Percentiles rank a stretch among this genome's conserved stretches.
phyloP scores from a whole-genome alignment of 176 grass and related monocot species.

The Chrysopogon serrulatus region DNA sequence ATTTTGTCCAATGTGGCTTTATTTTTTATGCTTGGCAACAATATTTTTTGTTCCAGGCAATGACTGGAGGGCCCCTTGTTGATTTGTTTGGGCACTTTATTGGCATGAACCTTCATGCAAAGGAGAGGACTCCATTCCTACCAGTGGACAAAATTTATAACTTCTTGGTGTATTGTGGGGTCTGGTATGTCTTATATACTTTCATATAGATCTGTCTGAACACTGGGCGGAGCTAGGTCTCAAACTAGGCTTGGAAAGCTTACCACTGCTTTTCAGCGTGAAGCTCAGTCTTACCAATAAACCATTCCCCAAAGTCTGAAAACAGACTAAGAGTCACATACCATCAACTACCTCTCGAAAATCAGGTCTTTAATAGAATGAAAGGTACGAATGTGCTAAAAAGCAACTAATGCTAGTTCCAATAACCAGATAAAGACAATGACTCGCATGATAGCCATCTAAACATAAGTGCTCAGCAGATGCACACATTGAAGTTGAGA shows the following conservation, averaged over 20 bases:
- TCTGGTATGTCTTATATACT: no score
- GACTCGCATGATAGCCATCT: neutral
- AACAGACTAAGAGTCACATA: no score
- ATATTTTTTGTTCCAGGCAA: no score
- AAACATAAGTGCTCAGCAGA: neutral
- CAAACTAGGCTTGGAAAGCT: no score
- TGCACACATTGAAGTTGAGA: neutral
- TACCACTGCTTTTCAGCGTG: no score
- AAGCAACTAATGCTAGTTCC: neutral
- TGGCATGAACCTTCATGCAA: neutral
- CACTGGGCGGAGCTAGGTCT: no score
- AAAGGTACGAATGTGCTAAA: neutral
- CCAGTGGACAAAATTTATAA: neutral
- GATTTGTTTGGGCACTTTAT: neutral
- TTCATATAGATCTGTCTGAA: no score
- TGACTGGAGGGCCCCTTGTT: neutral
- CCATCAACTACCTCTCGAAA: neutral
- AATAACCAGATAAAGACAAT: neutral
- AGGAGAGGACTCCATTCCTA: neutral
- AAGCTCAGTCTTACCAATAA: no score
- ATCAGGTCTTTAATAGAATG: neutral
- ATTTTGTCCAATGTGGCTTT: no score
- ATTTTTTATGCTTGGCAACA: no score
- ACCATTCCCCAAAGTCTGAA: no score
- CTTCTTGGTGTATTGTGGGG: no score